phyloP scores from a whole-genome alignment of 495 filamentous ascomycete species.

The Astrocystis sublimbata region DNA sequence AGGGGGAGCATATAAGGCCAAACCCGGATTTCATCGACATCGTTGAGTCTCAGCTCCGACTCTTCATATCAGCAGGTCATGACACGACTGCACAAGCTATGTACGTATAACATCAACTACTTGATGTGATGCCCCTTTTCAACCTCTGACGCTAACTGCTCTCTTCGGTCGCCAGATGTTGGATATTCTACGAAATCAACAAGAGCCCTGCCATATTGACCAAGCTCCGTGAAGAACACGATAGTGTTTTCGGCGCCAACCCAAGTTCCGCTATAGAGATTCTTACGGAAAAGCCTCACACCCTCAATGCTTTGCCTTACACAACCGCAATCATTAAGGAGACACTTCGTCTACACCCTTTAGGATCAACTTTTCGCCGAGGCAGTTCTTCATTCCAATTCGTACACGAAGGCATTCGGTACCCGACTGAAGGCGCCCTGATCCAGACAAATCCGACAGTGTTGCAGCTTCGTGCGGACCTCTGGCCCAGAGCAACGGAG shows the following conservation, averaged over 20 bases:
- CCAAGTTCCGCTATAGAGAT: not conserved
- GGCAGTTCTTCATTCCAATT: constrained; percentile 27
- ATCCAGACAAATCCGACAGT: constrained; percentile 30
- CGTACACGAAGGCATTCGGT: constrained; percentile 15
- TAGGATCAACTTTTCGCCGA: constrained; percentile 30
- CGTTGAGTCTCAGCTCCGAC: constrained; percentile 20
- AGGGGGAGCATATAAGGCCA: not conserved
- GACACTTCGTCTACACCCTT: constrained; percentile 43
- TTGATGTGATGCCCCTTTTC: not conserved
- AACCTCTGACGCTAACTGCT: not conserved
- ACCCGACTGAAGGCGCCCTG: constrained; percentile 23
- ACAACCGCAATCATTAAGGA: constrained; percentile 50
- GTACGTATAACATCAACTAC: not conserved
- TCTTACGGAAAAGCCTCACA: constrained; percentile 20
- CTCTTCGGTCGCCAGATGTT: constrained; percentile 14
- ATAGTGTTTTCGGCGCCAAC: constrained; percentile 29
- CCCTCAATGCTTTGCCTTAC: constrained; percentile 38
- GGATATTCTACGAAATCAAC: constrained; percentile 40
- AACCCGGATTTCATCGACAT: constrained; percentile 11
- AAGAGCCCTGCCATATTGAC: constrained; percentile 36
- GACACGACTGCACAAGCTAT: constrained; percentile 40
- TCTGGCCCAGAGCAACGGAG: constrained; percentile 30
- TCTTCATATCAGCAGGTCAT: constrained; percentile 42
- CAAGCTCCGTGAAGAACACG: constrained; percentile 43
- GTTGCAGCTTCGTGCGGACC: constrained; percentile 27